Base-by-base conservation (phyloP, 139 green algal species). In the Chlorella vulgaris region DNA sequence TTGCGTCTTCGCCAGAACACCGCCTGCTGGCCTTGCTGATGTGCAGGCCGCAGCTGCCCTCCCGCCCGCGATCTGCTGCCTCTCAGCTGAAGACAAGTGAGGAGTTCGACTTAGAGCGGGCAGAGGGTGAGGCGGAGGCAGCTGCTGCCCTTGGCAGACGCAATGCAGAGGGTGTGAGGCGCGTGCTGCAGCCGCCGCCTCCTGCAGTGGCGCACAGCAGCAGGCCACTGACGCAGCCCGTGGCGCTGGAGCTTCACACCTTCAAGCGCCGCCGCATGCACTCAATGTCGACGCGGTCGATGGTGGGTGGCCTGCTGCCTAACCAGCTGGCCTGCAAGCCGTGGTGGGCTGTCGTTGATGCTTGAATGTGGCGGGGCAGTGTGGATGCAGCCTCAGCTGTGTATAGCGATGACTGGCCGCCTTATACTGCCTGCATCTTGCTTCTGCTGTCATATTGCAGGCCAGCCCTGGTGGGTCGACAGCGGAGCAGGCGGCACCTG, bases 91-190 rank as follows among this genome's bases (percentile, higher is more conserved):
- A n/a, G n/a, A n/a, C n/a, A n/a, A n/a, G n/a, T n/a, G n/a, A n/a
- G n/a, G n/a, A n/a, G n/a, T n/a, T n/a, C n/a, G n/a, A n/a, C n/a
- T n/a, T n/a, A n/a, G n/a, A n/a, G n/a, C n/a, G n/a, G n/a, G n/a
- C n/a, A n/a, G n/a, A n/a, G n/a, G n/a, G 29, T 67, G 58, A 13
- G 21, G 24, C 26, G 21, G 7, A 33, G 29, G 51, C 55, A 19
- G 50, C 77, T 39, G 63, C 70, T 6, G 43, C 47, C 10, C 13
- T n/a, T n/a, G n/a, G n/a, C n/a, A n/a, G 67, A 21, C 60, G 63
- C 40, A 89, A 75, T n/a, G 81, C 89, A 2, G 55, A 47, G 28
- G 80, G 80, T 65, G 86, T 87, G 63, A 88, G 88, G 77, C 75
- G 62, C 33, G 60, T 80, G n/a, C 58, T 88, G 19, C 71, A 42